Conservation (phyloP, 805 yeast species). For the Saccharomycopsis sp. region DNA sequence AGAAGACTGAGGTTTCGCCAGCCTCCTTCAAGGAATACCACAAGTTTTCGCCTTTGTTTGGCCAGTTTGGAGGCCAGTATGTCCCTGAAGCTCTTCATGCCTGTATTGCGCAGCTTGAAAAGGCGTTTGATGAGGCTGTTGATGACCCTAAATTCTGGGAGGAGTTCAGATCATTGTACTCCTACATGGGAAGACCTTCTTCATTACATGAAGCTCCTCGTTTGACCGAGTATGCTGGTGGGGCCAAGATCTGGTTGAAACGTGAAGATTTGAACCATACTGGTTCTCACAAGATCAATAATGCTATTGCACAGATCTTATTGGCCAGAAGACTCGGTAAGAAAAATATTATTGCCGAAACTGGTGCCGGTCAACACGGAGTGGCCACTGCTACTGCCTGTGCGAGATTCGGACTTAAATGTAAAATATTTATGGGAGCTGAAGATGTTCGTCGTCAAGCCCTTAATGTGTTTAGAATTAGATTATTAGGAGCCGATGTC, state of each 20-base stretch:
- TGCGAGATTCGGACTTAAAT: conserved; percentile 87
- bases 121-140: conserved; percentile 78
- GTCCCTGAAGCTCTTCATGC: conserved; percentile 95
- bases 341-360: conserved; percentile 73
- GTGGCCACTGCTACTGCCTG: conserved; percentile 91
- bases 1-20: conserved; percentile 26
- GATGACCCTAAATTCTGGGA: conserved; percentile 93
- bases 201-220: conserved; percentile 87
- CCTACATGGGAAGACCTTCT: conserved; percentile 96
- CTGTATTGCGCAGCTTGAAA: conserved; percentile 83
- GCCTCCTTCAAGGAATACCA: conserved; percentile 50
- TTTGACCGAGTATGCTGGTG: conserved; percentile 84
- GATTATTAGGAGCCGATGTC: conserved; percentile 92
- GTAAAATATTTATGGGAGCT: conserved; percentile 98
- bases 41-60: conserved; percentile 72
- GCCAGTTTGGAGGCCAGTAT: conserved; percentile 97
- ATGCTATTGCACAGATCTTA: conserved; percentile 76
- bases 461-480: conserved; percentile 94
- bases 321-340: conserved; percentile 77
- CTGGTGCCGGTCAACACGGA: conserved; percentile 94
- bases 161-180: conserved; percentile 76
- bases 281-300: conserved; percentile 83
- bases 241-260: conserved; percentile 95
- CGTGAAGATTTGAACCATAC: conserved; percentile 94
- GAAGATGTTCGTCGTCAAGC: conserved; percentile 99